Conservation (phyloP, 306 rosid species). For the Delonix regia region DNA sequence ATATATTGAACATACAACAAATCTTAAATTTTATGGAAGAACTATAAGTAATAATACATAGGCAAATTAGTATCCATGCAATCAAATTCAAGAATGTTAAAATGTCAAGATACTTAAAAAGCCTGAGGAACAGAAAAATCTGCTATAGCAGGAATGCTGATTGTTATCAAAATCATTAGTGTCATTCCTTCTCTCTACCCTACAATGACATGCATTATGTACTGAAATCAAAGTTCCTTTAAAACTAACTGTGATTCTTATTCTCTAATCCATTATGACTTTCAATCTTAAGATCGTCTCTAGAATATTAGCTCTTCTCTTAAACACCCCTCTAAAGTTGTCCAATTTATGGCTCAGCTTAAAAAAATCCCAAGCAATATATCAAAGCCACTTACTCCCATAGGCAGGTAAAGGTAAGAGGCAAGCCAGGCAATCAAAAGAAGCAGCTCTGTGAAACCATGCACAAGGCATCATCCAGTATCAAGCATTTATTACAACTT, state of each 20-base stretch:
- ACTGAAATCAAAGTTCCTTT: not conserved
- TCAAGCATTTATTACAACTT: conserved; percentile 12
- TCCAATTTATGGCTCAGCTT: not conserved
- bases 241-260: conserved; percentile 4
- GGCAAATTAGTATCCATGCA: not conserved
- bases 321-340: not conserved
- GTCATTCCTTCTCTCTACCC: conserved; percentile 19
- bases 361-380: conserved; percentile 1
- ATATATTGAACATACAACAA: not conserved
- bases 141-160: not conserved
- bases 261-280: conserved; percentile 17
- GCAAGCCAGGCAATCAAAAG: not conserved
- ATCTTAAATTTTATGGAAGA: not conserved
- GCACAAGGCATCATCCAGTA: conserved; percentile 19
- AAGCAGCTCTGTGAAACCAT: not conserved
- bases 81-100: not conserved
- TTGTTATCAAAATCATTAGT: conserved; percentile 1
- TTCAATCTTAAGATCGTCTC: not conserved
- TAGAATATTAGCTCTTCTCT: not conserved
- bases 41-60: not conserved
- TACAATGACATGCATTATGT: conserved; percentile 1
- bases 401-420: not conserved
- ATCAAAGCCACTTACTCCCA: not conserved
- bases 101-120: not conserved
- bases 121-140: not conserved